Conservation (phyloP, 306 rosid genomes). For the Castanopsis chinensis region DNA sequence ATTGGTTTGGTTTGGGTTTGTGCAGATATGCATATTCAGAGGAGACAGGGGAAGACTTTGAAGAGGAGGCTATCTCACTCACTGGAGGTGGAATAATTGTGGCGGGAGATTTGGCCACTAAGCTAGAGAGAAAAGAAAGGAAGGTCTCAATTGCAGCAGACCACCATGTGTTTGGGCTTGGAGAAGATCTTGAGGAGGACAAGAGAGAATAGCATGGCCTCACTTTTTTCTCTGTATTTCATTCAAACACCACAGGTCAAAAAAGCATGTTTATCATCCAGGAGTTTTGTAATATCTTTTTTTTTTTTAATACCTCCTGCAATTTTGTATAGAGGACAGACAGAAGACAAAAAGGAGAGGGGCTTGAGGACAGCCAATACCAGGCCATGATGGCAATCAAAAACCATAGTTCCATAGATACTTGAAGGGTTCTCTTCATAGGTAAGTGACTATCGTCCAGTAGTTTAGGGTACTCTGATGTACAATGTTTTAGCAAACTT, state of each 20-base stretch:
- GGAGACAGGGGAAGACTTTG: constrained; percentile 62
- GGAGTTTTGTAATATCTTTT: too few relatives aligned
- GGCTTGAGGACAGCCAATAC: background rate
- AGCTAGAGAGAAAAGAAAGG: constrained; percentile 62
- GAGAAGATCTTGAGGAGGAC: constrained; percentile 66
- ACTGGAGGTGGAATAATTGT: constrained; percentile 52
- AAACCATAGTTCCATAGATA: background rate
- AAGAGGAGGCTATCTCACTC: constrained; percentile 50
- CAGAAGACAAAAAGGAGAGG: too few relatives aligned
- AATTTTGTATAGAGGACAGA: too few relatives aligned
- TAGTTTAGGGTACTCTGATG: too few relatives aligned
- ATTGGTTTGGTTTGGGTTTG: background rate
- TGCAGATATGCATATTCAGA: constrained; percentile 66
- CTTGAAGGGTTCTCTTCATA: background rate
- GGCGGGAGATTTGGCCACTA: constrained; percentile 47
- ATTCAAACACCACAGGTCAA: constrained; percentile 5
- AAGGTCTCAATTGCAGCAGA: constrained; percentile 37
- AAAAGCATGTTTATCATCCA: too few relatives aligned
- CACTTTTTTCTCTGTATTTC: background rate
- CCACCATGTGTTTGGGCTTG: constrained; percentile 52
- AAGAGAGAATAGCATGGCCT: constrained; percentile 42
- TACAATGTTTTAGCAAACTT: too few relatives aligned
- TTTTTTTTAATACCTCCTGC: too few relatives aligned
- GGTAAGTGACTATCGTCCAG: background rate
- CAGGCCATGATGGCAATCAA: background rate